These are phyloP conservation scores for Collariella sp. DNA, from an alignment of 495 filamentous ascomycete species.

Conservation along the genomic window DNA sequence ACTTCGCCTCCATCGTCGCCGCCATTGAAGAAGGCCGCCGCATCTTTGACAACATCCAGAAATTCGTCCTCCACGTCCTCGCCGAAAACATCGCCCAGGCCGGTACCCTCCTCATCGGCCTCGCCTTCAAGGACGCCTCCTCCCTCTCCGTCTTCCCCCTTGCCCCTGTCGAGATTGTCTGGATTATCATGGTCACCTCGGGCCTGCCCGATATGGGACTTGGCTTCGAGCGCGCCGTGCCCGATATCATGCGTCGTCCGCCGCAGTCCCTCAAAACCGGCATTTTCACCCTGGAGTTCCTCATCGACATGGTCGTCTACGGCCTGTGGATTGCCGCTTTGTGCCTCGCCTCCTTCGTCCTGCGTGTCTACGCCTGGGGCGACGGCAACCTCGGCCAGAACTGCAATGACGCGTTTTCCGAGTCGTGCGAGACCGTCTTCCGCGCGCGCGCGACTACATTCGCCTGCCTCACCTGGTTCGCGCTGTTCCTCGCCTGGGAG, in stretches of 20 bases:
- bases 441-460: constrained; percentile 70
- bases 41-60: constrained; percentile 75
- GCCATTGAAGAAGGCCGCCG: constrained; percentile 66
- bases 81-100: constrained; percentile 70
- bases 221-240: constrained; percentile 59
- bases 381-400: constrained; percentile 56
- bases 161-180: constrained; percentile 64
- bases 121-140: constrained; percentile 58
- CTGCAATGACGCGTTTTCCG: constrained; percentile 53
- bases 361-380: constrained; percentile 58
- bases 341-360: constrained; percentile 33
- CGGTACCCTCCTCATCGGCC: constrained; percentile 58
- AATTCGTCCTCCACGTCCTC: constrained; percentile 68
- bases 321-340: constrained; percentile 58
- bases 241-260: constrained; percentile 62
- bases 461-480: constrained; percentile 63
- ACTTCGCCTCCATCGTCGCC: constrained; percentile 69
- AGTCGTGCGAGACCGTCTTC: constrained; percentile 55
- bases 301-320: constrained; percentile 68
- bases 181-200: constrained; percentile 73
- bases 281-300: constrained; percentile 59
- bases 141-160: constrained; percentile 65
- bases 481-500: constrained; percentile 67
- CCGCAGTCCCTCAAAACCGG: constrained; percentile 56
- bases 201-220: constrained; percentile 68